Evolutionary conservation across 306 rosid species (phyloP).

Genomic region (Glycine soja): DNA sequence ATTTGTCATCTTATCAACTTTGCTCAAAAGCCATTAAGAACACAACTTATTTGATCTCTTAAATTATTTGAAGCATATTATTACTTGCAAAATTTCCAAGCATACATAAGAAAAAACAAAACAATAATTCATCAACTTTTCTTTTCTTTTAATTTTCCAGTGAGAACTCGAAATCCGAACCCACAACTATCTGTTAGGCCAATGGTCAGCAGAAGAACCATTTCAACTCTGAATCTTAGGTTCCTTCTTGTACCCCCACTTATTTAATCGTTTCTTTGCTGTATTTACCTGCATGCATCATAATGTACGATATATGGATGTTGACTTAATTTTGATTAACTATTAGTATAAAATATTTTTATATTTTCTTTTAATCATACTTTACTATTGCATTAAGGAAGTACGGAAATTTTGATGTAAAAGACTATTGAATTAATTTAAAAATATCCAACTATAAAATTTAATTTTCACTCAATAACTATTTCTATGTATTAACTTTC

Average conservation of each 20-base stretch:
- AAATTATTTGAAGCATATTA: neutral
- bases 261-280: constrained; percentile 54
- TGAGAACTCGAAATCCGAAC: neutral
- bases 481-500: too few relatives aligned
- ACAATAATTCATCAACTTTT: neutral
- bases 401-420: too few relatives aligned
- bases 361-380: too few relatives aligned
- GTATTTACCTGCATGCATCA: constrained; percentile 54
- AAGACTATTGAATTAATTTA: too few relatives aligned
- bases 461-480: too few relatives aligned
- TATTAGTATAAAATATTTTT: too few relatives aligned
- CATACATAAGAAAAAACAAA: neutral
- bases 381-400: too few relatives aligned
- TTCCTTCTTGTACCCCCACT: constrained; percentile 52
- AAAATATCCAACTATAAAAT: too few relatives aligned
- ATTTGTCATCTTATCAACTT: neutral
- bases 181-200: neutral
- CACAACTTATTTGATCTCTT: neutral
- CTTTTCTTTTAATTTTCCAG: neutral
- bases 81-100: neutral
- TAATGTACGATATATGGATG: neutral
- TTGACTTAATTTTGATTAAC: neutral
- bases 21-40: neutral
- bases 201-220: neutral
- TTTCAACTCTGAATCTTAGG: constrained; percentile 7